Base-by-base conservation (phyloP, 441 rosid genomes). In the Erysimum cheiri region DNA sequence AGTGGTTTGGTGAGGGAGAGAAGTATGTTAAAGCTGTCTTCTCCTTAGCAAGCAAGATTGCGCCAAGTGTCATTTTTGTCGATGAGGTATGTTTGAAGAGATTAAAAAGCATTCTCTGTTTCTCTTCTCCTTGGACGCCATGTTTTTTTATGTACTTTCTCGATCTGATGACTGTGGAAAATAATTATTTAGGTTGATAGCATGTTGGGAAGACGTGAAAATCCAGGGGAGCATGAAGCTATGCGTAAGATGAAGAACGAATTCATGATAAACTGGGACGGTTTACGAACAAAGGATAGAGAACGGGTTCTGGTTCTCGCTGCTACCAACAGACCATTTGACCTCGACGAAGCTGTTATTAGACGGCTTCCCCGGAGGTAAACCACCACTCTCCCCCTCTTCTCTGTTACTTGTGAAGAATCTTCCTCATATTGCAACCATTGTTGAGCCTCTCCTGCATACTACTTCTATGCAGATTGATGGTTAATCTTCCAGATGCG, bases 1-100 rank as follows among this genome's bases (percentile, higher is more conserved):
- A 96, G 99, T 96, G 98, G 99, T 96, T 96, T 85, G 99, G 99
- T 76, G 98, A 96, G 84, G 99, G 98, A 49, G 99, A 96, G 78
- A 96, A 96, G 82, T 93, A 91, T 70, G 98, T 96, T 14, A 93
- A 91, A 79, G 98, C 98, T 11, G 98, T 96, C 35, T 96, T 96
- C 79, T 93, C 99, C 70, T 80, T 96, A 49, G 98, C 99, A n/a
- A 93, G 98, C 80, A 96, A 96, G 84, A 91, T 93, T 75, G 92
- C 99, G 68, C 99, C 99, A 1, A 92, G 97, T 72, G 93, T 95
- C 69, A 74, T 95, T 76, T 95, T 95, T 77, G 93, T 95, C 60
- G 99, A 96, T 64, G 99, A 96, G 99, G 99, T 96, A 78, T 64
- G 88, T 62, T 48, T 44, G 60, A 49, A 40, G 43, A 33, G 61